phyloP scores from a whole-genome alignment of 208 protist genomes.

The Wallacemonas sp. region DNA sequence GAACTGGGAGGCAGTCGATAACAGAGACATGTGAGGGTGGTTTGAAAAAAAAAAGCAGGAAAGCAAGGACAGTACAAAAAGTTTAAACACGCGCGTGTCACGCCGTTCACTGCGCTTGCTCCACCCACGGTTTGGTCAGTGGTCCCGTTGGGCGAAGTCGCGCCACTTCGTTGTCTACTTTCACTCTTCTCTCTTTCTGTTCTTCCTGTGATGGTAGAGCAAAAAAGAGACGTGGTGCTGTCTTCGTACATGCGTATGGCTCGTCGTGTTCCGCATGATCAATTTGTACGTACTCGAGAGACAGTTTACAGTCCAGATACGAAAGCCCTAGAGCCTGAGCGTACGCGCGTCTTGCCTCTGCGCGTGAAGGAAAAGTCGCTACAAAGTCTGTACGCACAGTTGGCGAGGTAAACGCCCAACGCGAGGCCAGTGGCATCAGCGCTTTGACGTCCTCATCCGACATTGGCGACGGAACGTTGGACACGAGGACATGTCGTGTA shows the following conservation, averaged over 20 bases:
- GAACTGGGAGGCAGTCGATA: too few relatives aligned
- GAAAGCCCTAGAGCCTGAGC: conserved; percentile 5
- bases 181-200: neutral
- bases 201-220: neutral
- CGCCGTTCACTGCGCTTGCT: too few relatives aligned
- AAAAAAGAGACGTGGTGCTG: neutral
- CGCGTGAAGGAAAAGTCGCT: conserved; percentile 19
- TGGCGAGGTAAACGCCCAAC: conserved; percentile 21
- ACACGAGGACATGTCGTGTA: conserved; percentile 27
- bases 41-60: too few relatives aligned
- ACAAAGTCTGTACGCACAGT: conserved; percentile 27
- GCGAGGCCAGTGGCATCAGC: conserved; percentile 21
- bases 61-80: too few relatives aligned
- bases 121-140: neutral
- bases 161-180: too few relatives aligned
- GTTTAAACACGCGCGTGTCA: too few relatives aligned
- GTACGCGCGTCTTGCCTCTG: conserved; percentile 19
- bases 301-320: conserved; percentile 14
- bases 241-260: neutral
- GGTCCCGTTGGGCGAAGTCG: too few relatives aligned
- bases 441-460: conserved; percentile 21
- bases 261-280: neutral
- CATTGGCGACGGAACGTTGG: conserved; percentile 37
- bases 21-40: too few relatives aligned
- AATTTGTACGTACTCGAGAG: conserved; percentile 5